phyloP scores from a whole-genome alignment of 805 yeast species.

The Myxozyma sirexii region DNA sequence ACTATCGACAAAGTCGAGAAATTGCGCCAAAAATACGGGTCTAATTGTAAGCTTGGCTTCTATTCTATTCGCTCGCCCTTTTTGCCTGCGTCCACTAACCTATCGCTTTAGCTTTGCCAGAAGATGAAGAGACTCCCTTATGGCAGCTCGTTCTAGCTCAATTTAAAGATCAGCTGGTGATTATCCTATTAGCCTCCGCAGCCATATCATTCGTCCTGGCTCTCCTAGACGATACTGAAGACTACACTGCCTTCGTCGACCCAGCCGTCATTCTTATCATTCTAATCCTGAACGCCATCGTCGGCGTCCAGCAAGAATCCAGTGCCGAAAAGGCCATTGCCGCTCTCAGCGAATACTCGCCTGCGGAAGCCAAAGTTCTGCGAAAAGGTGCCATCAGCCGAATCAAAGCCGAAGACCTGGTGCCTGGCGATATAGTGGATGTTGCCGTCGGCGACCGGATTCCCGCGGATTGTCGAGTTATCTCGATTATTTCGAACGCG shows the following conservation, averaged over 20 bases:
- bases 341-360: slow-evolving; percentile 51
- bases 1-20: slow-evolving; percentile 33
- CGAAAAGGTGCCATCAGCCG: slow-evolving; percentile 48
- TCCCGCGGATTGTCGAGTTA: slow-evolving; percentile 50
- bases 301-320: slow-evolving; percentile 55
- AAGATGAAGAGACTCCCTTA: slow-evolving; percentile 45
- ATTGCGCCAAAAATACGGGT: slow-evolving; percentile 33
- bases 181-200: slow-evolving; percentile 43
- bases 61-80: background rate
- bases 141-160: slow-evolving; percentile 45
- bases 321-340: slow-evolving; percentile 57
- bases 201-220: slow-evolving; percentile 44
- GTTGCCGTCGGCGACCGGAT: slow-evolving; percentile 49
- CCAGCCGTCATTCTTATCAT: slow-evolving; percentile 52
- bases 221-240: slow-evolving; percentile 40
- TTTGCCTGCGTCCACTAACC: background rate
- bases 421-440: slow-evolving; percentile 50
- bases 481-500: slow-evolving; percentile 38
- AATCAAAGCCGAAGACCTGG: slow-evolving; percentile 48
- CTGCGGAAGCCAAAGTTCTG: slow-evolving; percentile 52
- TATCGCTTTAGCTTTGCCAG: slow-evolving; percentile 40
- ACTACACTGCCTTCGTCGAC: slow-evolving; percentile 44
- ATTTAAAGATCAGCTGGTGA: slow-evolving; percentile 45
- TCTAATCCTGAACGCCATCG: slow-evolving; percentile 50
- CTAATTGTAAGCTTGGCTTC: slow-evolving; percentile 21